Base-by-base conservation (phyloP, 2,329 filamentous ascomycete species). In the Fusarium nanum region DNA sequence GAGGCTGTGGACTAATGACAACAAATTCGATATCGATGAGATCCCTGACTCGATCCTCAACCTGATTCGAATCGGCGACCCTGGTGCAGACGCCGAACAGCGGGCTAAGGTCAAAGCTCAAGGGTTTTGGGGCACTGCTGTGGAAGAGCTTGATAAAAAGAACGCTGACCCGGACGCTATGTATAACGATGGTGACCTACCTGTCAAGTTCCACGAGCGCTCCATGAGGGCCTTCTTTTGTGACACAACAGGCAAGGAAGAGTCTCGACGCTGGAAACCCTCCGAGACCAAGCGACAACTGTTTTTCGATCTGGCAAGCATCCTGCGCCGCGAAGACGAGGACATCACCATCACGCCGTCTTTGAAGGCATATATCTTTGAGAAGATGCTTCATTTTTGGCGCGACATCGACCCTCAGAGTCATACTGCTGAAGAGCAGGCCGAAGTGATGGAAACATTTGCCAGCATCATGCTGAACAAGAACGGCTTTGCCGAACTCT, bases 191-290 rank as follows among this genome's bases (percentile, higher is more conserved):
- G 76, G 71, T 0, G 44, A 56, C 1, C 58, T 78, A 2, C 70
- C 71, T 0, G 73, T 78, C 14, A 76, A 75, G 9, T 77, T 78
- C 12, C 58, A 75, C 7, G 77, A 78, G 25, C 72, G 77, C 0
- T 77, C 76, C 1, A 77, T 78, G 76, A 65, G 73, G 7, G 37
- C 68, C 0, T 78, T 76, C 18, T 78, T 78, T 23, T 44, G 41
- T 6, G 8, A 44, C 0, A 22, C 41, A 23, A 3, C 7, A 16
- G 9, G 8, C 0, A 16, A 56, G 55, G 9, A 64, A 53, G 1
- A 49, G 41, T 4, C 63, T 61, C n/a, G 60, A 52, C 3, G 64
- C 30, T 65, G 60, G 63, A 49, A 9, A 0, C 49, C 40, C 1
- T 77, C 77, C 1, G 75, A 78, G 28, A 75, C 73, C 0, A 55